Percentiles rank a stretch among this genome's conserved stretches.
Conservation (phyloP, 306 rosid species). For the Casuarina glauca region DNA sequence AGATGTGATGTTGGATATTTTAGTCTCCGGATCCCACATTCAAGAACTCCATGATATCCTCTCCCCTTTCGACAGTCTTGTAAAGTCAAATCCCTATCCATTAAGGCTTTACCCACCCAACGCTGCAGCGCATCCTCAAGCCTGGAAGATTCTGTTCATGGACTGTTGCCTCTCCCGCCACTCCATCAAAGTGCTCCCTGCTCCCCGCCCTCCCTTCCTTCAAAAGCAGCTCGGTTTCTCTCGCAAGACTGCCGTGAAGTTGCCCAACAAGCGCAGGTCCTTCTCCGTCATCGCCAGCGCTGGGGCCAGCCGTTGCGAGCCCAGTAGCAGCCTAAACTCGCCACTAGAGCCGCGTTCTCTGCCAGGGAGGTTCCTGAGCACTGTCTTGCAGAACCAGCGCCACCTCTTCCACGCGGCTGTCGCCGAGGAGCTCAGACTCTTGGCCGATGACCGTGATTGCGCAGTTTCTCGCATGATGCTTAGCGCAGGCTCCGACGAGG, state of each 20-base stretch:
- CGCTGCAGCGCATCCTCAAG: no score
- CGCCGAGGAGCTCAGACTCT: conserved; percentile 60
- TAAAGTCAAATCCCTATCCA: no score
- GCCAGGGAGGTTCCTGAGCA: conserved; percentile 57
- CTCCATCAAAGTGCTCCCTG: conserved; percentile 13
- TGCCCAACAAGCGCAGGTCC: neutral
- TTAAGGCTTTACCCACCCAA: no score
- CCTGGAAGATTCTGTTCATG: conserved; percentile 30
- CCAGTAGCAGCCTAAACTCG: conserved; percentile 54
- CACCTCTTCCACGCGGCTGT: conserved; percentile 75
- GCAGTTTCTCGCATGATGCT: conserved; percentile 58
- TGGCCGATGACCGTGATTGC: conserved; percentile 66
- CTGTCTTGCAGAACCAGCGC: conserved; percentile 81
- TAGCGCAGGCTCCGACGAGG: conserved; percentile 50
- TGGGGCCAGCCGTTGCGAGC: conserved; percentile 48
- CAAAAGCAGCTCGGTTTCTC: conserved; percentile 4
- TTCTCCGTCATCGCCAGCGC: conserved; percentile 36
- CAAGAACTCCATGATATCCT: no score
- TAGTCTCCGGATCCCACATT: no score
- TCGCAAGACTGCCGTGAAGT: neutral
- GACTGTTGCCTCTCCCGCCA: conserved; percentile 43
- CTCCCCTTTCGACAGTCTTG: no score
- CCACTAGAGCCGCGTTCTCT: conserved; percentile 67
- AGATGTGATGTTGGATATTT: no score
- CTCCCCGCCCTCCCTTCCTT: conserved; percentile 14